Evolutionary conservation across 139 green algal genomes (phyloP), one percentile per base, ranked within the genome.

Genomic region (Tetradesmus lagerheimii): DNA sequence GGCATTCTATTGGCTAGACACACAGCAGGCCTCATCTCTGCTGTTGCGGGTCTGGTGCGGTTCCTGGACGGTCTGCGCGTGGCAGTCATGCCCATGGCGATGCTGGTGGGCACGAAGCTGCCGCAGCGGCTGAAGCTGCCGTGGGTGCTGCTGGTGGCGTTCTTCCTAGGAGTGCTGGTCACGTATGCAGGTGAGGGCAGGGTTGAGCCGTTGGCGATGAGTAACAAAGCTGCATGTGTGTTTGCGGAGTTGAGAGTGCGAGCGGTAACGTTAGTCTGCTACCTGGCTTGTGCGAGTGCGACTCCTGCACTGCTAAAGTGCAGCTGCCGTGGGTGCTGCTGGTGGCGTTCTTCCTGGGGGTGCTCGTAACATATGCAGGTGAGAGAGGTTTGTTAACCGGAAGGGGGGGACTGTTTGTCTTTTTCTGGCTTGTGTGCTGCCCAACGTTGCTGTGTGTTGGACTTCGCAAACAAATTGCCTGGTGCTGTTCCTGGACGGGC

Each of bases 321-420:
- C 66, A 91, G 23, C 78, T 94, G 12, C n/a, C 67, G 14, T 89
- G 35, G 3, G 84, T 89, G 18, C 84, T 89, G 39, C 12, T 78
- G 38, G 64, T 89, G 23, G 84, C 84, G 2, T 89, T 89, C 43
- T 37, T n/a, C 39, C 84, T 89, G 20, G 92, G 92, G 20, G 91
- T 94, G 41, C 47, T 94, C 16, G 92, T 94, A 6, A 94, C 92
- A 23, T 94, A 94, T 64, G 89, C 92, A 31, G 92, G 74, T 39
- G 27, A 35, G 74, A n/a, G n/a, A n/a, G n/a, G 35, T 39, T 25
- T 80, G 74, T 34, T 38, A n/a, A n/a, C n/a, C n/a, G n/a, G n/a
- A n/a, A n/a, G 74, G 74, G n/a, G n/a, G n/a, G n/a, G n/a, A n/a
- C n/a, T n/a, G n/a, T n/a, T n/a, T n/a, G n/a, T n/a, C n/a, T 90